Conservation (phyloP, 148 eudicot genomes). For the Persicaria maculosa region DNA sequence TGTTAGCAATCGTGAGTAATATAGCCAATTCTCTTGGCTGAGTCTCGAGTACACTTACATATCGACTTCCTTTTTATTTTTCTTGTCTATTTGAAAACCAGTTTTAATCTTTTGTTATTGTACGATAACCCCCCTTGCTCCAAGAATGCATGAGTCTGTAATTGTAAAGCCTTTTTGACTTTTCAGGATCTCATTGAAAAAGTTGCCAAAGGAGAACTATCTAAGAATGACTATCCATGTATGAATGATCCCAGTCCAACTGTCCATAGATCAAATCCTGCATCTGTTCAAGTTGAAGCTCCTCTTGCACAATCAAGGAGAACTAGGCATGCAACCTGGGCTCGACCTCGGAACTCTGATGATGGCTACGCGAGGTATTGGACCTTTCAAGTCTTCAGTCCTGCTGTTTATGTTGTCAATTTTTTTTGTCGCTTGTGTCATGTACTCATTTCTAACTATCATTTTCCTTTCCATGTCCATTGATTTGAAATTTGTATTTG, state of each 20-base stretch:
- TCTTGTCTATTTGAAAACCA: background rate
- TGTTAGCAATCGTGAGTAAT: too few species aligned
- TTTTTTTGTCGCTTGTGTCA: background rate
- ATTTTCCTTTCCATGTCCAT: background rate
- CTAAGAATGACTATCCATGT: conserved; percentile 84
- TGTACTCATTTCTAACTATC: background rate
- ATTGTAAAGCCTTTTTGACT: background rate
- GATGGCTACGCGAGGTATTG: conserved; percentile 93
- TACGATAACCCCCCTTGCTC: background rate
- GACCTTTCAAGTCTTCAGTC: background rate
- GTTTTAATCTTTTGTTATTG: background rate
- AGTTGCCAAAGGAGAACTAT: conserved; percentile 68
- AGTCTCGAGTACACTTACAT: too few species aligned
- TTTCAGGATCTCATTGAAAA: conserved; percentile 90
- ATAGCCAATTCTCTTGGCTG: too few species aligned
- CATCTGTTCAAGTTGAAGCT: conserved; percentile 39
- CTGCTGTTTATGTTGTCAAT: background rate
- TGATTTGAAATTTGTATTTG: background rate
- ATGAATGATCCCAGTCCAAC: conserved; percentile 96
- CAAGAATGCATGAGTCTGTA: background rate
- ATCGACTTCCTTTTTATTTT: background rate
- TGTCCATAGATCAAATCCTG: conserved; percentile 57
- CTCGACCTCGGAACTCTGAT: conserved; percentile 85
- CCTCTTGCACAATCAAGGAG: conserved; percentile 76
- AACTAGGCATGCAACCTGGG: conserved; percentile 93